phyloP scores from a whole-genome alignment of 2,329 filamentous ascomycete genomes.

The Apiospora sp. region DNA sequence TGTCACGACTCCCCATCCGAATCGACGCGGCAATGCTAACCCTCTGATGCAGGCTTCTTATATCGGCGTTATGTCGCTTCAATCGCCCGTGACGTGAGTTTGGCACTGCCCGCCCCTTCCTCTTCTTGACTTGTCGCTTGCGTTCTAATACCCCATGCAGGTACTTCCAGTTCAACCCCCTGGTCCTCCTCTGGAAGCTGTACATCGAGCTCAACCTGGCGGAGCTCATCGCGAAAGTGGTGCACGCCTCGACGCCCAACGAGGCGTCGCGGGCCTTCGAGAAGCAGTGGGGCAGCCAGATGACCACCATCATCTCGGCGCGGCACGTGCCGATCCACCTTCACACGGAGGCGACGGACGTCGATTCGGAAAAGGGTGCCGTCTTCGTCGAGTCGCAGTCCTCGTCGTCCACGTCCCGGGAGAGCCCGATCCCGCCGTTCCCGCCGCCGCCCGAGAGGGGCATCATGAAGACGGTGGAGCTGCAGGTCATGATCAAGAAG shows the following conservation, averaged over 20 bases:
- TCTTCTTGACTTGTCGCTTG: too few relatives aligned
- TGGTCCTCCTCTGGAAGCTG: constrained; percentile 10
- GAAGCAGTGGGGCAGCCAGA: not conserved
- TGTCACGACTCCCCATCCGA: too few relatives aligned
- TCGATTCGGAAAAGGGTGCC: not conserved
- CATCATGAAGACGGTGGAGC: constrained; percentile 17
- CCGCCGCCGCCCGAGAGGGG: not conserved
- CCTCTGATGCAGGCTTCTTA: not conserved
- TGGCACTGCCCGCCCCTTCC: not conserved
- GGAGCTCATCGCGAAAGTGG: constrained; percentile 8
- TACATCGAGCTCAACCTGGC: constrained; percentile 22
- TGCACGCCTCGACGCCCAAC: not conserved
- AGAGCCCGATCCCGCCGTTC: not conserved
- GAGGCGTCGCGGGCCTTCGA: not conserved
- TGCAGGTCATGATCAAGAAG: not conserved
- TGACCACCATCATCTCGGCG: not conserved
- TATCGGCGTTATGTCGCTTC: not conserved
- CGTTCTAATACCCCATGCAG: too few relatives aligned
- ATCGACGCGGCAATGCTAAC: too few relatives aligned
- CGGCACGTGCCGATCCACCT: not conserved
- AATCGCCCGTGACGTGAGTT: constrained; percentile 1
- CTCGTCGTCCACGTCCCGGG: not conserved
- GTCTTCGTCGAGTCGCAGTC: not conserved
- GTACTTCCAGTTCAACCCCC: constrained; percentile 16
- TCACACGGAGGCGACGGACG: not conserved